Conservation (phyloP, 2,329 filamentous ascomycete species). For the Penicillium freii region DNA sequence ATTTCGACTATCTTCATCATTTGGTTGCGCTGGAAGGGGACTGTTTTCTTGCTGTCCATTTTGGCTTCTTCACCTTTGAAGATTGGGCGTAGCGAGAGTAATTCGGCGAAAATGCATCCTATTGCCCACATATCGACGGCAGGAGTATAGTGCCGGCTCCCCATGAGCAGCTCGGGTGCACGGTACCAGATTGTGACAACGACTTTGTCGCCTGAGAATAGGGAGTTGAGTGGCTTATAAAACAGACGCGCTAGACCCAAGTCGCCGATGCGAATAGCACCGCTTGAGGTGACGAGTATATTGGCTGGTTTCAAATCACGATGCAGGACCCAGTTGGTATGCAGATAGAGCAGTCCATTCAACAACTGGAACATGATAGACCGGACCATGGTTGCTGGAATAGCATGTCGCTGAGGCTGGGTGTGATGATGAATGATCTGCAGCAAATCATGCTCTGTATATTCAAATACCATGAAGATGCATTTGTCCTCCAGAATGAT, state of each 20-base stretch:
- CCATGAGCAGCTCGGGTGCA: conserved; percentile 87
- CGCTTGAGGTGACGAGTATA: conserved; percentile 92
- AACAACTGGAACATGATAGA: conserved; percentile 95
- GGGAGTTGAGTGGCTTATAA: conserved; percentile 85
- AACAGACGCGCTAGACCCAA: conserved; percentile 88
- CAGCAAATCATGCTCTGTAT: conserved; percentile 92
- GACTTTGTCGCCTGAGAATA: conserved; percentile 94
- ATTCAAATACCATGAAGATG: conserved; percentile 99
- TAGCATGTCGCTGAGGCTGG: conserved; percentile 80
- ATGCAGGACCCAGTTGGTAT: conserved; percentile 95
- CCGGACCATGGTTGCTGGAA: conserved; percentile 83
- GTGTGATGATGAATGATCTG: conserved; percentile 99
- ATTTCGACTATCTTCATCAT: conserved; percentile 99
- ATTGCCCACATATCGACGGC: conserved; percentile 98
- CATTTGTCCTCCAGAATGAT: conserved; percentile 98
- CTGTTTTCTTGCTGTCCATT: conserved; percentile 97
- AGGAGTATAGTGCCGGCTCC: conserved; percentile 92
- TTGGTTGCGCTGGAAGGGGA: conserved; percentile 95
- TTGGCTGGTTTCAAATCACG: conserved; percentile 97
- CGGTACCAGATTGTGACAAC: conserved; percentile 99
- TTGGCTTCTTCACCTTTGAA: conserved; percentile 99
- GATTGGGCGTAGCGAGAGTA: conserved; percentile 84
- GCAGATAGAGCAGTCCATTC: conserved; percentile 90
- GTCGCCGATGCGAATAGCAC: conserved; percentile 93
- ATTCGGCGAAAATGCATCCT: conserved; percentile 94